Conservation (phyloP, 2,329 filamentous ascomycete genomes). For the Nectriaceae sp. region DNA sequence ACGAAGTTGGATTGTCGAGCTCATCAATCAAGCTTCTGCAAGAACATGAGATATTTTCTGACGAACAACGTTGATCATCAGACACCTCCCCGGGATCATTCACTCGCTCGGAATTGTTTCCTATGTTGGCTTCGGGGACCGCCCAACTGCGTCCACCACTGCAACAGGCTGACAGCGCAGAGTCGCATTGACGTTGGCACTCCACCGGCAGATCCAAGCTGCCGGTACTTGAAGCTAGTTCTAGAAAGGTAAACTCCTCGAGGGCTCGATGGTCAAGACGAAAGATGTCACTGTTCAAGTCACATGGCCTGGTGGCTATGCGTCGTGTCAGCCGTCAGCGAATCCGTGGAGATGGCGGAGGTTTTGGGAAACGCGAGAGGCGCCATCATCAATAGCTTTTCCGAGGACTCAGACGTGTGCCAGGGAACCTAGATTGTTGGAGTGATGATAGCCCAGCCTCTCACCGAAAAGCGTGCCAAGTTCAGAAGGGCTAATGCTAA, state of each 20-base stretch:
- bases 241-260: not conserved
- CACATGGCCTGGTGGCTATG: not conserved
- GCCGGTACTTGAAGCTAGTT: constrained; percentile 11
- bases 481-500: too few relatives aligned
- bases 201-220: constrained; percentile 13
- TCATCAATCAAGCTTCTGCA: too few relatives aligned
- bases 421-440: too few relatives aligned
- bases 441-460: too few relatives aligned
- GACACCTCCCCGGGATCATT: not conserved
- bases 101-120: not conserved
- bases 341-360: too few relatives aligned
- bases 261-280: not conserved
- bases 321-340: not conserved
- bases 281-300: not conserved
- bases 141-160: constrained; percentile 3
- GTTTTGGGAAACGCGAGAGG: too few relatives aligned
- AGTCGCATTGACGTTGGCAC: constrained; percentile 7
- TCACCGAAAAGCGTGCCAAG: too few relatives aligned
- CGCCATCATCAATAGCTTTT: too few relatives aligned
- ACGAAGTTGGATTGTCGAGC: too few relatives aligned
- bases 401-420: too few relatives aligned
- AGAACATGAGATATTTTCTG: not conserved
- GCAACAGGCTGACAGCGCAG: constrained; percentile 13
- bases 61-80: not conserved
- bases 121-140: constrained; percentile 8